phyloP scores from a whole-genome alignment of 1,139 yeast genomes.

The Taphrina deformans region DNA sequence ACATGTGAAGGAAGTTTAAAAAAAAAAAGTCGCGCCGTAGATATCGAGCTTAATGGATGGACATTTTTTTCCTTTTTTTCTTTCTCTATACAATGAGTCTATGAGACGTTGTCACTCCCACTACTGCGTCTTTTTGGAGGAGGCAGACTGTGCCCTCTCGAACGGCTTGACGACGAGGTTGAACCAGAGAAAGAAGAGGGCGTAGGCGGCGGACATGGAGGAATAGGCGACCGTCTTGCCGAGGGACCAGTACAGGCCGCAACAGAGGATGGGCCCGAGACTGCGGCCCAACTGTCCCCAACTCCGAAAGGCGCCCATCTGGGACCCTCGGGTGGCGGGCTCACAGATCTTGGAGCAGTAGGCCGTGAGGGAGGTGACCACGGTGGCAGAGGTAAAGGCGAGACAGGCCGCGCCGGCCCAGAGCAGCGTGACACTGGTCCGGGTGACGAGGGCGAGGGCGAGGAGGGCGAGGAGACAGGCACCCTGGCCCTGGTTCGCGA shows the following conservation, averaged over 20 bases:
- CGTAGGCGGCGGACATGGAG: conserved; percentile 12
- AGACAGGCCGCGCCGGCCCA: conserved; percentile 31
- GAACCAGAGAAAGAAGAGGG: conserved; percentile 14
- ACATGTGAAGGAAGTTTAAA: no score
- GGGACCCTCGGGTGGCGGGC: conserved; percentile 12
- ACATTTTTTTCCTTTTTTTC: not conserved
- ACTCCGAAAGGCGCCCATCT: conserved; percentile 30
- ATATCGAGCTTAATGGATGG: not conserved
- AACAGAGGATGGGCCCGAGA: conserved; percentile 30
- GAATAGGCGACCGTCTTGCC: conserved; percentile 31
- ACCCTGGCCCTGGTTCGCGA: conserved; percentile 17
- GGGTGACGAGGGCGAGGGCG: conserved; percentile 23
- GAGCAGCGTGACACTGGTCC: conserved; percentile 5
- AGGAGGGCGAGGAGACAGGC: conserved; percentile 26
- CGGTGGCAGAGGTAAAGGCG: conserved; percentile 33
- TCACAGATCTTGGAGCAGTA: conserved; percentile 26
- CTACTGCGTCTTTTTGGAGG: conserved; percentile 5
- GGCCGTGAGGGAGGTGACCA: conserved; percentile 28
- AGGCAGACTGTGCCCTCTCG: not conserved
- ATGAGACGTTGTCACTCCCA: no score
- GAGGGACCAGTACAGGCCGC: conserved; percentile 33
- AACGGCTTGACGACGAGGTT: conserved; percentile 8
- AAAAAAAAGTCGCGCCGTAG: no score
- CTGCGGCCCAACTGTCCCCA: conserved; percentile 33
- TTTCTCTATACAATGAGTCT: no score